Base-by-base conservation (phyloP, 192 early-diverging fungal species). In the Rhizophlyctis rosea region DNA sequence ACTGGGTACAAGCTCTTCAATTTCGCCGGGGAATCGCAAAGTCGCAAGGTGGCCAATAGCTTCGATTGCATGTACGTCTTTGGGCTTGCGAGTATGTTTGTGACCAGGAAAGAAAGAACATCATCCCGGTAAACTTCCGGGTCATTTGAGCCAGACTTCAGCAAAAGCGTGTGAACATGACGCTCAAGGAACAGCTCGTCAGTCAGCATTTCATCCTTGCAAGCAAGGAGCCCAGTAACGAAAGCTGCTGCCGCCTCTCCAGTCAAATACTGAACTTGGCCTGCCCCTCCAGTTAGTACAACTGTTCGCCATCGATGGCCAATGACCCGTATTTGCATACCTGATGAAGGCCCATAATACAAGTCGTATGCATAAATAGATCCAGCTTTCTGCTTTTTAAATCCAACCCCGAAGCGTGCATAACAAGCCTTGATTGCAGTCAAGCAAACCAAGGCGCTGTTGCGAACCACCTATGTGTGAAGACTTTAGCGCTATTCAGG, bases 401-500 rank as follows among this genome's bases (percentile, higher is more conserved):
- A 65, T 52, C 32, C 9, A 3, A 57, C 47, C n/a, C 55, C 68
- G 28, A 11, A 5, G 14, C 52, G 47, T 13, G 51, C 62, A 23
- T 61, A 64, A 18, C 72, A 68, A 4, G 65, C 59, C 32, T 77
- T 72, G 50, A 88, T 71, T 18, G 76, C 65, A 49, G 81, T 61
- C 21, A 94, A 54, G 61, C 90, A 91, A 1, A 63, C 51, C 14
- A 87, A 61, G 4, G 89, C 89, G 3, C 78, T 70, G 3, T 75
- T 69, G 32, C 94, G 90, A 35, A 93, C 77, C 13, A 69, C 64
- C 4, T 69, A 23, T 9, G 35, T 3, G 27, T 50, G 21, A 21
- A n/a, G n/a, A n/a, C n/a, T n/a, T n/a, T n/a, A n/a, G 33, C 24
- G 4, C 32, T 34, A 3, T 51, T 18, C 24, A 33, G 36, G 7